Conservation (phyloP, 805 yeast species). For the Kluyveromyces siamensis region DNA sequence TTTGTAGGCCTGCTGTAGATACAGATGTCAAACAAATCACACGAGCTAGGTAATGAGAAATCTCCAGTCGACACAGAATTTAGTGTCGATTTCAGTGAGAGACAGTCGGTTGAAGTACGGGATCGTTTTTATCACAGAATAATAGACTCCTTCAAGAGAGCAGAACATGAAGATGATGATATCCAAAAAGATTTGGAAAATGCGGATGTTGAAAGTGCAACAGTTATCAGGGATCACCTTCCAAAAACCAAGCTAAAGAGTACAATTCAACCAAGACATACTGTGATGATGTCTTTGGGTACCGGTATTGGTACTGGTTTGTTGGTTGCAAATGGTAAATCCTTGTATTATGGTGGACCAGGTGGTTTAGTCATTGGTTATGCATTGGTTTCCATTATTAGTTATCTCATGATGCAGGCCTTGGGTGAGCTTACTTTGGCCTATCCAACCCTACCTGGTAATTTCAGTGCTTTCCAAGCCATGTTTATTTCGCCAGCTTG, state of each 20-base stretch:
- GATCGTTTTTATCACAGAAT: constrained; percentile 5
- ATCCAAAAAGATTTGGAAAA: neutral
- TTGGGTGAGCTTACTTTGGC: constrained; percentile 57
- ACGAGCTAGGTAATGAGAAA: neutral
- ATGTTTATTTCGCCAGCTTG: constrained; percentile 52
- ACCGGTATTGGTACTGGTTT: constrained; percentile 78
- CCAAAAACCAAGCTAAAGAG: constrained; percentile 1
- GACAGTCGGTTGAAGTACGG: neutral
- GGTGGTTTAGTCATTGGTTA: constrained; percentile 44
- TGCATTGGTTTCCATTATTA: constrained; percentile 44
- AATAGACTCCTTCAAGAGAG: constrained; percentile 19
- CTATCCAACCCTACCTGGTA: constrained; percentile 36
- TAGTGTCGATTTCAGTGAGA: neutral
- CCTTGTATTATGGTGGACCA: constrained; percentile 36
- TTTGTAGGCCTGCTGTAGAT: too few species aligned
- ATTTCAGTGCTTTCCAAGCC: constrained; percentile 32
- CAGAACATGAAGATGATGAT: constrained; percentile 4
- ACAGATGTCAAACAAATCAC: neutral
- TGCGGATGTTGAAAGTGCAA: neutral
- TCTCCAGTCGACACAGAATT: neutral
- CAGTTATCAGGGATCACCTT: neutral
- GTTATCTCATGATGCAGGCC: constrained; percentile 45
- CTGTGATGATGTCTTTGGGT: constrained; percentile 50
- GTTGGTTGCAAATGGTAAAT: constrained; percentile 44
- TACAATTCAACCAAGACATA: constrained; percentile 12